These are phyloP conservation scores for Mycena leptocephala DNA, from an alignment of 768 basidiomycete genomes.

Conservation along the genomic window DNA sequence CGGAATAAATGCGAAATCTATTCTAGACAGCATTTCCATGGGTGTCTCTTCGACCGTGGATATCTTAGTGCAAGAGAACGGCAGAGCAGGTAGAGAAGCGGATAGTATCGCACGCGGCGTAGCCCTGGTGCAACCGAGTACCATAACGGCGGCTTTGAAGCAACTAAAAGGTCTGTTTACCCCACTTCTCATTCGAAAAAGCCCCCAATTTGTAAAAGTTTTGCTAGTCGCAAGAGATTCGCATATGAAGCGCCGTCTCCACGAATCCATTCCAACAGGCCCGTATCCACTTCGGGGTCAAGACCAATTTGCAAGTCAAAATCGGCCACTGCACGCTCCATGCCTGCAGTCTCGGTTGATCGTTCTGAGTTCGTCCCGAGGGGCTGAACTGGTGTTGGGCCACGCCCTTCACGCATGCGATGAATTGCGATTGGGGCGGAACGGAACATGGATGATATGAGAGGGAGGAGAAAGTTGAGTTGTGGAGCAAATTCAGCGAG, in stretches of 20 bases:
- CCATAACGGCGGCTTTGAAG: neutral
- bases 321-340: neutral
- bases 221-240: neutral
- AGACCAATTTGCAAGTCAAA: neutral
- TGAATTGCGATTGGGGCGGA: neutral
- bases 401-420: neutral
- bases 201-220: too few species aligned
- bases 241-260: constrained; percentile 17
- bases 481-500: neutral
- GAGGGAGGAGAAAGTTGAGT: neutral
- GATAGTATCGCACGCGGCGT: neutral
- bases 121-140: neutral
- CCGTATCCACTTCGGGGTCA: rapidly evolving
- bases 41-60: neutral
- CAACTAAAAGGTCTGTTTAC: neutral
- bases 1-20: constrained; percentile 9
- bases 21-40: constrained; percentile 8
- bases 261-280: neutral
- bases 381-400: neutral
- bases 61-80: neutral
- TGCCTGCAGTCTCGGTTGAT: neutral
- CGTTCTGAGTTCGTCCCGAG: neutral
- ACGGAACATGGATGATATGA: neutral
- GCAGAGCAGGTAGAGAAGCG: neutral
- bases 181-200: neutral